Percentiles rank a stretch among this genome's conserved stretches.
Evolutionary conservation across 1,284 basidiomycete species (phyloP).

Genomic region (Wallemia ichthyophaga): DNA sequence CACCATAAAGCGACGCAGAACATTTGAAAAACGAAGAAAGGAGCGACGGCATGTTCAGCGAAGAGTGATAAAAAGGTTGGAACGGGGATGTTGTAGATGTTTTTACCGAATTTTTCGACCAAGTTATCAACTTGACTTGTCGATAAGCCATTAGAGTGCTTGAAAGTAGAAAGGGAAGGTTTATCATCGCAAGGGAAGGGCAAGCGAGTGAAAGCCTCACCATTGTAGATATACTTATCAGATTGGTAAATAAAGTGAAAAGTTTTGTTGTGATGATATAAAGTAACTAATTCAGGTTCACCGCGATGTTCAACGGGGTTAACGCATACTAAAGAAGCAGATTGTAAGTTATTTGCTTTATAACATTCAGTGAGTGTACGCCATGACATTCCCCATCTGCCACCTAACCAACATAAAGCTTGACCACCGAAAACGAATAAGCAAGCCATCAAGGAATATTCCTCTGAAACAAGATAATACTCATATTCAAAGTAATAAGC

Average conservation of each 20-base stretch:
- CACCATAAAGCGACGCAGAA: slow-evolving; percentile 91
- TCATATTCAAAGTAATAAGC: slow-evolving; percentile 75
- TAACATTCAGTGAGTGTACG: slow-evolving; percentile 42
- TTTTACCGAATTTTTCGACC: slow-evolving; percentile 39
- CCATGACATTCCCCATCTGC: slow-evolving; percentile 60
- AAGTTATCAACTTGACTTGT: slow-evolving; percentile 7
- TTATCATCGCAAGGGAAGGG: slow-evolving; percentile 59
- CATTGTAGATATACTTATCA: slow-evolving; percentile 60
- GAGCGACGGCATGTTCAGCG: slow-evolving; percentile 65
- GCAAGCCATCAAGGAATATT: slow-evolving; percentile 84
- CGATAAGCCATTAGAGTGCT: slow-evolving; percentile 23
- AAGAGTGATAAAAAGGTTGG: slow-evolving; percentile 70
- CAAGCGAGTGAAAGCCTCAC: slow-evolving; percentile 39
- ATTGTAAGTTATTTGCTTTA: slow-evolving; percentile 26
- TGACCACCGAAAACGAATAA: slow-evolving; percentile 59
- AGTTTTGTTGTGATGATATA: slow-evolving; percentile 31
- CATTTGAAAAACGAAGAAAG: slow-evolving; percentile 86
- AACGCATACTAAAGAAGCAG: slow-evolving; percentile 54
- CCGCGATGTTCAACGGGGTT: slow-evolving; percentile 64
- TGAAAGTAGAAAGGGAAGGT: slow-evolving; percentile 41
- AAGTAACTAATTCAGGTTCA: slow-evolving; percentile 57
- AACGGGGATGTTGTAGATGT: slow-evolving; percentile 83
- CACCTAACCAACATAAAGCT: slow-evolving; percentile 70
- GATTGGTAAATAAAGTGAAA: slow-evolving; percentile 85
- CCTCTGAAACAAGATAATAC: slow-evolving; percentile 65